Evolutionary conservation across 139 green algal species (phyloP).

Genomic region (Haematococcus sp.): DNA sequence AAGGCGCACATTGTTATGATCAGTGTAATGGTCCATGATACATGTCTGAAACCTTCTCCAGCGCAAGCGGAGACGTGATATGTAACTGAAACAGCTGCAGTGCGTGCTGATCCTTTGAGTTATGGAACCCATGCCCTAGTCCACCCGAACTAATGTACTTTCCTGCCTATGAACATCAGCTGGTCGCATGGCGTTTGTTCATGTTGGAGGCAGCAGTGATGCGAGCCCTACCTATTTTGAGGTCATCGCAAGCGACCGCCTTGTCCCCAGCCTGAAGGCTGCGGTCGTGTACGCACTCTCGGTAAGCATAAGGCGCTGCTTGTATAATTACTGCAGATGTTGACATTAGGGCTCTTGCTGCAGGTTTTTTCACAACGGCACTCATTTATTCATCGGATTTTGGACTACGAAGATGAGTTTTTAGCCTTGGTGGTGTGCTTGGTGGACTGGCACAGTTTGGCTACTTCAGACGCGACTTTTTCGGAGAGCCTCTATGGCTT

Average conservation of each 20-base stretch:
- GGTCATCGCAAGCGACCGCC: slow-evolving; percentile 36
- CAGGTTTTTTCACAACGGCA: slow-evolving; percentile 71
- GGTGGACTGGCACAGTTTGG: slow-evolving; percentile 68
- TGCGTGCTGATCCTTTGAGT: too few species aligned
- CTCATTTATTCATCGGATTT: slow-evolving; percentile 51
- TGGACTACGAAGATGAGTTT: slow-evolving; percentile 77
- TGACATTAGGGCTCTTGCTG: not conserved
- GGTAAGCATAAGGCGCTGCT: slow-evolving; percentile 46
- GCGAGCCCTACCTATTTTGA: too few species aligned
- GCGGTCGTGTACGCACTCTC: slow-evolving; percentile 75
- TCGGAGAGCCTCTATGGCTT: slow-evolving; percentile 83
- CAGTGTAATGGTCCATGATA: too few species aligned
- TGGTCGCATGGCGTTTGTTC: too few species aligned
- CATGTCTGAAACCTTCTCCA: too few species aligned
- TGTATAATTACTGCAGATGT: not conserved
- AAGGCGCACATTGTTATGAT: too few species aligned
- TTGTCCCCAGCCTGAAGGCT: slow-evolving; percentile 72
- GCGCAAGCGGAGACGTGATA: too few species aligned
- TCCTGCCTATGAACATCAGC: too few species aligned
- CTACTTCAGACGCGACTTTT: slow-evolving; percentile 57
- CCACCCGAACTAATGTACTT: too few species aligned
- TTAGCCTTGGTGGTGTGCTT: slow-evolving; percentile 59
- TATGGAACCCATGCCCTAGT: too few species aligned
- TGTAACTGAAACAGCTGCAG: too few species aligned
- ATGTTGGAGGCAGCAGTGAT: too few species aligned